These are phyloP conservation scores for Blastobotrys serpentis DNA, from an alignment of 1,139 yeast species.

Conservation along the genomic window DNA sequence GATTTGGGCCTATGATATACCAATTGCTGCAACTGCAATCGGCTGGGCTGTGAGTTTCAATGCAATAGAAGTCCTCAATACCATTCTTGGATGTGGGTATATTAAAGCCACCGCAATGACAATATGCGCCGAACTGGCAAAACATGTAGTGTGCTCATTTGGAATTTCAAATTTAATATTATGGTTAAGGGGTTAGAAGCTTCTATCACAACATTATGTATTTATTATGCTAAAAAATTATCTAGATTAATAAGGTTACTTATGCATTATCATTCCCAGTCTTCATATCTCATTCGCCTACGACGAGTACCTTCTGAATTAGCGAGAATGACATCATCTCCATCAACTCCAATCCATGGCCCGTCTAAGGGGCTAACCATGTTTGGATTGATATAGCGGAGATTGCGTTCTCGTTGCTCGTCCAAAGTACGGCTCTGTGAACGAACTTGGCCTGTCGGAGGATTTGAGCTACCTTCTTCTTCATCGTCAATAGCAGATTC, in stretches of 20 bases:
- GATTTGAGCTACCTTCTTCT: background rate
- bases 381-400: constrained; percentile 74
- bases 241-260: background rate
- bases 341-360: constrained; percentile 73
- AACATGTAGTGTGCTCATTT: constrained; percentile 26
- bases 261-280: constrained; percentile 46
- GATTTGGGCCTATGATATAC: constrained; percentile 92
- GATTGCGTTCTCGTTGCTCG: constrained; percentile 64
- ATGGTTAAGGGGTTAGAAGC: background rate
- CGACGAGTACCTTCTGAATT: constrained; percentile 58
- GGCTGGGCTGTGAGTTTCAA: constrained; percentile 61
- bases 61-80: constrained; percentile 62
- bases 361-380: constrained; percentile 71
- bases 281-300: constrained; percentile 48
- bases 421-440: constrained; percentile 52
- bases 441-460: constrained; percentile 23
- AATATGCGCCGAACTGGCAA: constrained; percentile 26
- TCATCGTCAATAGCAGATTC: constrained; percentile 4
- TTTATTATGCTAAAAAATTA: constrained; percentile 6
- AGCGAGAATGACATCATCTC: constrained; percentile 59
- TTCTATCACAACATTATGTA: too few relatives aligned
- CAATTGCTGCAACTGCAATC: constrained; percentile 61
- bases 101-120: constrained; percentile 37
- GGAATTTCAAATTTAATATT: constrained; percentile 10
- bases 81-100: constrained; percentile 51